These are phyloP conservation scores for Boletus coccyginus DNA, from an alignment of 768 basidiomycete genomes.

Conservation along the genomic window DNA sequence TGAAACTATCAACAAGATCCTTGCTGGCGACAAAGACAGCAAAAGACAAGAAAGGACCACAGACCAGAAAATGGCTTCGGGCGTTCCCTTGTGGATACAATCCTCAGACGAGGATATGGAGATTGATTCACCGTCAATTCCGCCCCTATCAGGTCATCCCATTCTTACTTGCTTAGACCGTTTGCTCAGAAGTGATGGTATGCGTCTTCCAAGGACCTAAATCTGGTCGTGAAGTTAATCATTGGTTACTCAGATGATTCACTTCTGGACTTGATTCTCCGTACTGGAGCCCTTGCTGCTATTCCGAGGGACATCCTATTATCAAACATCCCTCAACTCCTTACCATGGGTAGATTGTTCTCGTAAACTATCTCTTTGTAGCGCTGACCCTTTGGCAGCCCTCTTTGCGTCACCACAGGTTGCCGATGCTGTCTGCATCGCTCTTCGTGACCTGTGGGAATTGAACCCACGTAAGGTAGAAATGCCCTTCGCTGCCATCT, in stretches of 20 bases:
- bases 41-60: constrained; percentile 27
- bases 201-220: constrained; percentile 8
- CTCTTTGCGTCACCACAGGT: constrained; percentile 27
- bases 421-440: constrained; percentile 29
- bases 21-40: constrained; percentile 39
- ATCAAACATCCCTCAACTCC: constrained; percentile 39
- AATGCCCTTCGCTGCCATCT: constrained; percentile 36
- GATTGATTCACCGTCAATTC: constrained; percentile 11
- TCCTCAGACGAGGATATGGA: constrained; percentile 20
- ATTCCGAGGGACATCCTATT: constrained; percentile 30
- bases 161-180: constrained; percentile 32
- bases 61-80: constrained; percentile 17
- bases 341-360: constrained; percentile 37
- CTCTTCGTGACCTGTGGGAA: constrained; percentile 36
- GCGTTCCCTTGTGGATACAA: constrained; percentile 33
- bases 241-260: constrained; percentile 34
- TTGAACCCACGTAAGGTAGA: constrained; percentile 16
- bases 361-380: not conserved
- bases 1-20: constrained; percentile 43
- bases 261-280: constrained; percentile 40
- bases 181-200: constrained; percentile 34
- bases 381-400: constrained; percentile 14
- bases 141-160: constrained; percentile 20
- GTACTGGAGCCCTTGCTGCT: constrained; percentile 38
- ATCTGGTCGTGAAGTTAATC: not conserved